A percentile compares a stretch with the other conserved stretches of the same genome.
Evolutionary conservation across 2,329 filamentous ascomycete genomes (phyloP).

Genomic region (Exutisphaerella laricina): DNA sequence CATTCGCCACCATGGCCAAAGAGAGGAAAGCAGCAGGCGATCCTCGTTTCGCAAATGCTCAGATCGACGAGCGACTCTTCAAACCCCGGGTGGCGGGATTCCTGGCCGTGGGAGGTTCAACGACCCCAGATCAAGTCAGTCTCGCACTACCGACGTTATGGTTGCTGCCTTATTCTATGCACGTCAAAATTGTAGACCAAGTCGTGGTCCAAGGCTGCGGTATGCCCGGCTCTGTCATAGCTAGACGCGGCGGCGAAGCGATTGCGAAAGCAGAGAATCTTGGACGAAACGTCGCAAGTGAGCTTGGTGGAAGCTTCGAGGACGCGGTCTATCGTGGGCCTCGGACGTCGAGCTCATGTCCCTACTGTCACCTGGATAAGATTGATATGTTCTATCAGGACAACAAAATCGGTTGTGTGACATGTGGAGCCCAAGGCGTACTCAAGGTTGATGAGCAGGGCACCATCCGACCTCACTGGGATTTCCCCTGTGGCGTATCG

Average conservation of each 20-base stretch:
- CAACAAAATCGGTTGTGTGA: background rate
- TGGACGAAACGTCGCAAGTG: background rate
- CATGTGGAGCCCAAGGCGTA: background rate
- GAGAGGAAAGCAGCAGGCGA: background rate
- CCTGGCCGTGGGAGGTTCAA: background rate
- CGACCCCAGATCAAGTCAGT: background rate
- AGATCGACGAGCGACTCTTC: background rate
- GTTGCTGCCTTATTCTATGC: background rate
- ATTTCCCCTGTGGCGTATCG: no score
- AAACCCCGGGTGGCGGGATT: background rate
- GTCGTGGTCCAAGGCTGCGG: background rate
- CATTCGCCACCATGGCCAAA: background rate
- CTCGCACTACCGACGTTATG: background rate
- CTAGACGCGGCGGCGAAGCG: background rate
- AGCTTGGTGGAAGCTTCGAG: background rate
- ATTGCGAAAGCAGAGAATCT: background rate
- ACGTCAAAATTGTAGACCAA: background rate
- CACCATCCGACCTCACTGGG: background rate
- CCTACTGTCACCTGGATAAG: background rate
- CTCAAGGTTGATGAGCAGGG: background rate
- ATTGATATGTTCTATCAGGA: background rate
- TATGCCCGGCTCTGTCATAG: background rate
- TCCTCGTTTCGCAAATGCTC: background rate
- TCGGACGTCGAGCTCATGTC: background rate
- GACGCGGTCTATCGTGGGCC: background rate